Evolutionary conservation across 495 filamentous ascomycete genomes (phyloP), one percentile per base, ranked within the genome.

Genomic region (Melanomma pulvis-pyrius): DNA sequence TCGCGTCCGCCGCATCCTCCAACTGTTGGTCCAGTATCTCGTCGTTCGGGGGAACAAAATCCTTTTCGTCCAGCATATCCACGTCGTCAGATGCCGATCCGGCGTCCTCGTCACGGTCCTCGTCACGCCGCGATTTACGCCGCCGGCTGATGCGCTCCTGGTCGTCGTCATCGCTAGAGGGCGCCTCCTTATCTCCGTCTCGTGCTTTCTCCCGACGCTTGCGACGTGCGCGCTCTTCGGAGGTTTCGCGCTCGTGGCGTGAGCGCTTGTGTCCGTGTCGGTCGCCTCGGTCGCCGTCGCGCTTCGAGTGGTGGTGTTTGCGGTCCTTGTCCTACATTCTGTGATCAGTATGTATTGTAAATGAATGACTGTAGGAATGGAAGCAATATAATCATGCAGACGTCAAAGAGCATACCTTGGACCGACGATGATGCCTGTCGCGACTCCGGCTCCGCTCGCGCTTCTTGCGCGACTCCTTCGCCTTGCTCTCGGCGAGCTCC

Each of bases 221-320:
- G 41, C 72, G 60, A 1, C 55, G 46, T 4, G 60, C 47, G 26
- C 67, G 67, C 56, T 69, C 67, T 39, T 65, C 67, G 56, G 67
- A 65, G 1, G 67, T 74, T 59, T 81, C 80, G n/a, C 73, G 72
- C 15, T 79, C 78, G 52, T 79, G 81, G 34, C 81, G 79, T 52
- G 82, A 81, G 21, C 82, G 81, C 73, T 87, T 88, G 71, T 84
- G 82, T 55, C 82, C 76, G 65, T 83, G 83, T 24, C 78, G 73
- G 52, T 61, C 68, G 12, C 81, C 76, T 21, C 80, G 79, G 21
- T 75, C 74, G 11, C 77, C 72, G 22, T 69, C 65, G 63, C 76
- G 71, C 36, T 76, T 79, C 0, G 82, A 83, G 68, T 79, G 77
- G 59, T 78, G 78, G 69, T 81, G 74, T 57, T 77, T 76, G 62